Base-by-base conservation (phyloP, 2,329 filamentous ascomycete genomes). In the Domatiomyces catenatus region DNA sequence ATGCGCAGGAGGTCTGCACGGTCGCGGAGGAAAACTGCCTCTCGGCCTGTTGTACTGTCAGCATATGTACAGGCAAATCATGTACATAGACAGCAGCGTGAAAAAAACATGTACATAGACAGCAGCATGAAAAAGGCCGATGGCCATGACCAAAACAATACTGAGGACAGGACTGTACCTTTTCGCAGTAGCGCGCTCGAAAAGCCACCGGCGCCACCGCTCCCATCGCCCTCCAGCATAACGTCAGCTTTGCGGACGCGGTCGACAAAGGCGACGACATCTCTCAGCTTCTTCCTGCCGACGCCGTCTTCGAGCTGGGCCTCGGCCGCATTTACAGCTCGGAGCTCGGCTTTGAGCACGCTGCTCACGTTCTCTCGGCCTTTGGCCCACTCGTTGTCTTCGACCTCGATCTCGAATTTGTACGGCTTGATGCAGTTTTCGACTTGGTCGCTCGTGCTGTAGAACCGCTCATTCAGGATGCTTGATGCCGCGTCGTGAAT, bases 401-500 rank as follows among this genome's bases (percentile, higher is more conserved):
- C 87, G 44, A 98, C 81, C 60, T 98, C 92, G 52, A 98, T 94
- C 55, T 95, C 88, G 59, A 90, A 96, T 65, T 98, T 98, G 73
- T 90, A 98, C 0, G 93, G 92, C 67, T 98, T 98, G 68, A 98
- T 93, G 64, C 90, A 98, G 64, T 96, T 96, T 67, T 98, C 92
- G 1, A 98, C 86, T 68, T 96, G 92, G 62, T 98, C 93, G 56
- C 86, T 92, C 1, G 93, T 98, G 67, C 90, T 92, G 69, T 95
- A 96, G 56, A 94, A 94, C 12, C 90, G 77, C 61, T 98, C 92
- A 57, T 92, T 92, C 10, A 98, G 71, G 49, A 98, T 96, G 22
- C 80, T 84, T 0, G 86, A 84, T 1, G 88, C 87, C 1, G 92
- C 89, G 59, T 95, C 88, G 46, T 81, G 84, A 57, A 98, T 96